phyloP scores from a whole-genome alignment of 306 rosid genomes.

The Urtica urens region DNA sequence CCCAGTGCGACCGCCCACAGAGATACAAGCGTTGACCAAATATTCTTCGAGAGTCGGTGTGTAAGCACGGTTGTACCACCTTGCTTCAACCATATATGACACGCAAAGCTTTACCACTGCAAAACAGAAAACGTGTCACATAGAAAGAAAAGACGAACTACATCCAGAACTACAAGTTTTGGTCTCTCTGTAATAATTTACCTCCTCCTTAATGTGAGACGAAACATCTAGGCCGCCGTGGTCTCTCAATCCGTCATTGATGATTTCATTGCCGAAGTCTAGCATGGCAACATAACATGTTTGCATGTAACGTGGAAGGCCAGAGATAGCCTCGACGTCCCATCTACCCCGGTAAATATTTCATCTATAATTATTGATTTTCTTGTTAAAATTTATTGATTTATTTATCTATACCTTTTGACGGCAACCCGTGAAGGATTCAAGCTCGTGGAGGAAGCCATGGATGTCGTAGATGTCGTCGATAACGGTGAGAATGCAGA shows the following conservation, averaged over 20 bases:
- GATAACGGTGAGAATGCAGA: conserved; percentile 19
- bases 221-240: conserved; percentile 1
- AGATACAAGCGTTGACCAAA: conserved; percentile 17
- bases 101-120: conserved; percentile 25
- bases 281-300: conserved; percentile 16
- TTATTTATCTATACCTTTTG: too few species aligned
- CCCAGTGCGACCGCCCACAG: conserved; percentile 22
- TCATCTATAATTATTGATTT: not conserved
- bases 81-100: conserved; percentile 23
- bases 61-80: conserved; percentile 14
- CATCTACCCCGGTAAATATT: conserved; percentile 10
- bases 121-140: too few species aligned
- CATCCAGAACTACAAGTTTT: too few species aligned
- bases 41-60: conserved; percentile 18
- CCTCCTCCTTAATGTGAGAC: conserved; percentile 13
- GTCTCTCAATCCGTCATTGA: not conserved
- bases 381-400: too few species aligned
- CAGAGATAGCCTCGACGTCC: conserved; percentile 11
- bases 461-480: conserved; percentile 25
- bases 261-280: conserved; percentile 16
- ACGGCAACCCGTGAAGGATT: conserved; percentile 19
- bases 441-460: conserved; percentile 27
- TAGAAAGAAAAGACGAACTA: too few species aligned
- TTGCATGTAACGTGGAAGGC: conserved; percentile 23
- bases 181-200: not conserved